Percentiles rank a stretch among this genome's conserved stretches.
phyloP scores from a whole-genome alignment of 352 stramenopile genomes.

The Phytophthora meadii region DNA sequence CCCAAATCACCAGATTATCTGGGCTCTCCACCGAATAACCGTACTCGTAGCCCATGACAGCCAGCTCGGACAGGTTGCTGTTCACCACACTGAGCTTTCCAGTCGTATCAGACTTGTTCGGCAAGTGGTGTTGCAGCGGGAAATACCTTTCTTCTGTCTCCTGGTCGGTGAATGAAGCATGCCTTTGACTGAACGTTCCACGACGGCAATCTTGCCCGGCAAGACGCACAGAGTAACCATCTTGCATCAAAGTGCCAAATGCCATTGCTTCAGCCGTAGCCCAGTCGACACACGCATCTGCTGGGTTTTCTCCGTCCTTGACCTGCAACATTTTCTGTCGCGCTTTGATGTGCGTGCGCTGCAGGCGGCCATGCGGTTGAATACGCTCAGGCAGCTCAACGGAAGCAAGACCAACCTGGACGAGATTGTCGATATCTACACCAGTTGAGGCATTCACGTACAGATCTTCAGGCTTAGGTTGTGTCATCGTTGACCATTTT shows the following conservation, averaged over 20 bases:
- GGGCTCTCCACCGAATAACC: constrained; percentile 90
- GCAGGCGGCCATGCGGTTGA: constrained; percentile 71
- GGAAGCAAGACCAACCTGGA: constrained; percentile 69
- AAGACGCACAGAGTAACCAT: constrained; percentile 87
- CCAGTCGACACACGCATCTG: constrained; percentile 83
- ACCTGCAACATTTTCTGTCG: constrained; percentile 74
- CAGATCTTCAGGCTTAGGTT: constrained; percentile 56
- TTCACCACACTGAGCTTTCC: constrained; percentile 74
- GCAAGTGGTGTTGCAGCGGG: constrained; percentile 69
- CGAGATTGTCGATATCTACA: constrained; percentile 59
- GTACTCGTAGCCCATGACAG: constrained; percentile 91
- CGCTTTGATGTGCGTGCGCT: constrained; percentile 79
- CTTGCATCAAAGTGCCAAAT: constrained; percentile 85
- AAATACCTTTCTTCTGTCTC: constrained; percentile 79
- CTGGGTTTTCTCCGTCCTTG: constrained; percentile 32
- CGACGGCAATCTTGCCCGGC: constrained; percentile 88
- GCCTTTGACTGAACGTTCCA: constrained; percentile 90
- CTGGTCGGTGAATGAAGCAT: constrained; percentile 90
- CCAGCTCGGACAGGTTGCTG: constrained; percentile 88
- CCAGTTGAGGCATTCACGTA: constrained; percentile 65
- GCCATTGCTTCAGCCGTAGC: constrained; percentile 89
- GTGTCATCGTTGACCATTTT: constrained; percentile 68
- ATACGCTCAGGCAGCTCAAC: constrained; percentile 67
- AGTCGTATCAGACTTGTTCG: constrained; percentile 35
- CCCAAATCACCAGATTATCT: constrained; percentile 87